Percentiles rank a stretch among this genome's conserved stretches.
Conservation (phyloP, 441 rosid genomes). For the Flueggea neowawraea region DNA sequence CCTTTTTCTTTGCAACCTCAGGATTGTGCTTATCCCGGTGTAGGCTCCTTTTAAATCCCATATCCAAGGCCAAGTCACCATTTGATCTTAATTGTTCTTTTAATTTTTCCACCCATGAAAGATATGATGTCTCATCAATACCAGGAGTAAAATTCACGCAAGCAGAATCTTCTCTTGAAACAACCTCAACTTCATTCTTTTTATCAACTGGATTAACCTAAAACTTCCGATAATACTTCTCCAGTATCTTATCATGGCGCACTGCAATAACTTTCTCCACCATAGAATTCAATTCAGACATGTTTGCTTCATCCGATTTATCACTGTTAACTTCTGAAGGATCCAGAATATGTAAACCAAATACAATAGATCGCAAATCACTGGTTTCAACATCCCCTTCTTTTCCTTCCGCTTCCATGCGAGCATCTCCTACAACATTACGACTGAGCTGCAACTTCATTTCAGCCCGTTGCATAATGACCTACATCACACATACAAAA, state of each 20-base stretch:
- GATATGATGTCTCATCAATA: slow-evolving; percentile 87
- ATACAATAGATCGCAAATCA: slow-evolving; percentile 68
- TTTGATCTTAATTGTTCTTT: slow-evolving; percentile 49
- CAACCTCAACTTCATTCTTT: slow-evolving; percentile 17
- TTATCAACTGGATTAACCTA: slow-evolving; percentile 42
- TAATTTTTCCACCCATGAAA: slow-evolving; percentile 80
- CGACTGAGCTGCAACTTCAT: slow-evolving; percentile 81
- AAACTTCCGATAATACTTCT: slow-evolving; percentile 42
- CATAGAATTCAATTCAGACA: slow-evolving; percentile 53
- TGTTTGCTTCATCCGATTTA: slow-evolving; percentile 40
- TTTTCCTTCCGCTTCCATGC: slow-evolving; percentile 37
- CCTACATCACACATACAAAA: slow-evolving; percentile 46
- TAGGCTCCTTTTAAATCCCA: slow-evolving; percentile 43
- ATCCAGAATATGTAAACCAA: slow-evolving; percentile 73
- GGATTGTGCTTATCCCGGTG: slow-evolving; percentile 46
- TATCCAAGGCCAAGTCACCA: slow-evolving; percentile 28
- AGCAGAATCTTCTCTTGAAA: slow-evolving; percentile 29
- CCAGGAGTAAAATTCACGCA: slow-evolving; percentile 38
- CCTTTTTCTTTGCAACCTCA: slow-evolving; percentile 69
- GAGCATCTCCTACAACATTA: slow-evolving; percentile 63
- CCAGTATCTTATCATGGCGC: slow-evolving; percentile 36
- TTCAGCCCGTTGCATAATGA: slow-evolving; percentile 78
- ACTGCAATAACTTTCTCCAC: slow-evolving; percentile 64
- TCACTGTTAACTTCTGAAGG: slow-evolving; percentile 40
- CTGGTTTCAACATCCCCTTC: slow-evolving; percentile 46